phyloP scores from a whole-genome alignment of 2,329 filamentous ascomycete genomes.

The Colletotrichum sp. region DNA sequence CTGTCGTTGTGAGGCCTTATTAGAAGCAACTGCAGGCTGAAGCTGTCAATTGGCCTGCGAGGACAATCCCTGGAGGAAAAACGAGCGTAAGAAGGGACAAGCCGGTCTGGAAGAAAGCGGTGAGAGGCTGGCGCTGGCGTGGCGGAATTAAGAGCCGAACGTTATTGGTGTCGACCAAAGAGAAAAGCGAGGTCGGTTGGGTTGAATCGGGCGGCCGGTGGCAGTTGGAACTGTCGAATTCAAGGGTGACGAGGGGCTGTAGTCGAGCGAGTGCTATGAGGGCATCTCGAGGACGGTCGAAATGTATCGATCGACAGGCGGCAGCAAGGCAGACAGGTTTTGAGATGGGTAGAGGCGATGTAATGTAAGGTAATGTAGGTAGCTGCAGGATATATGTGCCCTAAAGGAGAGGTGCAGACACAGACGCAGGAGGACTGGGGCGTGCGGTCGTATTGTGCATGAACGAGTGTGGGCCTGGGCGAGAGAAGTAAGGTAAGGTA shows the following conservation, averaged over 20 bases:
- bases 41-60: background rate
- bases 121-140: background rate
- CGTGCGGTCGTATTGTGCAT: constrained; percentile 33
- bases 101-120: constrained; percentile 13
- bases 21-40: background rate
- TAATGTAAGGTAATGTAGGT: constrained; percentile 20
- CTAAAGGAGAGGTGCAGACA: constrained; percentile 33
- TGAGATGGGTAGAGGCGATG: constrained; percentile 7
- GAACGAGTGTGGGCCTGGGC: constrained; percentile 33
- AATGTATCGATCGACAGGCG: background rate
- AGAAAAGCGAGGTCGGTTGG: background rate
- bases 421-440: constrained; percentile 19
- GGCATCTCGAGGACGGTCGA: constrained; percentile 1
- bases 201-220: background rate
- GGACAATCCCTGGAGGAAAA: constrained; percentile 19
- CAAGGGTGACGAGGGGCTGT: constrained; percentile 1
- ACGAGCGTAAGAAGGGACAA: constrained; percentile 22
- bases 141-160: background rate
- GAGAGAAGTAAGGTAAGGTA: background rate
- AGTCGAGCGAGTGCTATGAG: constrained; percentile 1
- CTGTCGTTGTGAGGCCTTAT: background rate
- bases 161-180: background rate
- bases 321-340: background rate
- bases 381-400: constrained; percentile 29
- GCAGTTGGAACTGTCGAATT: background rate